These are phyloP conservation scores for Astrothelium macrocarpum DNA, from an alignment of 495 filamentous ascomycete genomes.

Conservation along the genomic window DNA sequence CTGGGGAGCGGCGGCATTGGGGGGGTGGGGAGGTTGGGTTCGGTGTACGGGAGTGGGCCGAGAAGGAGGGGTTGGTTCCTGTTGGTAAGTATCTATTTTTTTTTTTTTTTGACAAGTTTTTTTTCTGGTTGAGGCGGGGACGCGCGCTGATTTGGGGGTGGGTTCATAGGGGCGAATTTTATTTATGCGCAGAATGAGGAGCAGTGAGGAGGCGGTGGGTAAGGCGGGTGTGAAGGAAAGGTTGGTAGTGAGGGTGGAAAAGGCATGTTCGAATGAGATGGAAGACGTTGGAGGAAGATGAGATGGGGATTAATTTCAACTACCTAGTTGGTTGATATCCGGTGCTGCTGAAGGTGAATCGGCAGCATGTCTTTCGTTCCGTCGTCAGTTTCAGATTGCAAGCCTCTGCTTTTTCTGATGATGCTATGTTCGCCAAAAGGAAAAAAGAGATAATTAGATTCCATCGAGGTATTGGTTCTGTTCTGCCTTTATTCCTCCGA, in stretches of 20 bases:
- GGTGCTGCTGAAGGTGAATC: too few species aligned
- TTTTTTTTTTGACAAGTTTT: neutral
- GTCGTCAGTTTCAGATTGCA: too few species aligned
- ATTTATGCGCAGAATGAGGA: conserved; percentile 54
- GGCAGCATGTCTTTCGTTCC: too few species aligned
- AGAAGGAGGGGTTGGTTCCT: conserved; percentile 48
- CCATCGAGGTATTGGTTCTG: neutral
- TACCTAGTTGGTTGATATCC: too few species aligned
- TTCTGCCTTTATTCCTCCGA: neutral
- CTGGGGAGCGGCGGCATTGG: conserved; percentile 52
- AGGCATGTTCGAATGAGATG: too few species aligned
- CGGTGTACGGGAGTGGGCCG: conserved; percentile 55
- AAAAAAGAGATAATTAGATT: neutral
- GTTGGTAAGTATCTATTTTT: conserved; percentile 43
- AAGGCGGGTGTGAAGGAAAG: neutral
- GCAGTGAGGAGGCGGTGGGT: conserved; percentile 33
- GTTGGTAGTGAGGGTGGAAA: neutral
- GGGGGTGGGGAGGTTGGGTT: conserved; percentile 44
- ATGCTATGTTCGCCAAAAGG: too few species aligned
- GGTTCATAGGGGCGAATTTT: conserved; percentile 51
- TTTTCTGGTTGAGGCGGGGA: neutral
- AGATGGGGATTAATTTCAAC: too few species aligned
- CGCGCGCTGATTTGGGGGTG: conserved; percentile 7
- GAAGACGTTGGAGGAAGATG: too few species aligned
- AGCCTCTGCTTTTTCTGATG: too few species aligned